These are phyloP conservation scores for Pseudognaphalium luteoalbum DNA, from an alignment of 129 eudicot genomes.

Conservation along the genomic window DNA sequence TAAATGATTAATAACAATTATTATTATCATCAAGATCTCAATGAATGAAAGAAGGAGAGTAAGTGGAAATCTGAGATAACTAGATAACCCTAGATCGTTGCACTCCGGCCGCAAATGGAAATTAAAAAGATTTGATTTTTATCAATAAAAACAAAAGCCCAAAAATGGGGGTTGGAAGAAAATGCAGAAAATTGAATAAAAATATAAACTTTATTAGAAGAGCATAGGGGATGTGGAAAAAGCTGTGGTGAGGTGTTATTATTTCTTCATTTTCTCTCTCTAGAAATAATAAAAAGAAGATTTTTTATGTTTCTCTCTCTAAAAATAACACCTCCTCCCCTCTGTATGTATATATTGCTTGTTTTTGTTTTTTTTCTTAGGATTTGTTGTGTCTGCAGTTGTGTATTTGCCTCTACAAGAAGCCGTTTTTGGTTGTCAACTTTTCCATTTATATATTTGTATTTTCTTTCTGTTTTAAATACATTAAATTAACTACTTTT, in stretches of 20 bases:
- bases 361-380: background rate
- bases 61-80: slow-evolving; percentile 6
- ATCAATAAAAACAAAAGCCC: slow-evolving; percentile 21
- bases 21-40: background rate
- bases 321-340: slow-evolving; percentile 1
- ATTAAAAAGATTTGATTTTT: slow-evolving; percentile 2
- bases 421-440: slow-evolving; percentile 39
- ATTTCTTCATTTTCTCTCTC: slow-evolving; percentile 17
- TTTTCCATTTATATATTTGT: slow-evolving; percentile 7
- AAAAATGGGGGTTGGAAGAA: slow-evolving; percentile 10
- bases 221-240: slow-evolving; percentile 36
- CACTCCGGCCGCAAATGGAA: slow-evolving; percentile 2
- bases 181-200: slow-evolving; percentile 13
- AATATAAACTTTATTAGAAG: background rate
- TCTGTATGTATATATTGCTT: background rate
- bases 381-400: slow-evolving; percentile 31
- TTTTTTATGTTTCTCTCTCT: slow-evolving; percentile 26
- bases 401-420: slow-evolving; percentile 32
- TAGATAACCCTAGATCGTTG: slow-evolving; percentile 41
- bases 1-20: background rate
- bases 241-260: slow-evolving; percentile 35
- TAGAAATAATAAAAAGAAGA: background rate
- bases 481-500: background rate
- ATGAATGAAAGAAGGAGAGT: slow-evolving; percentile 5
- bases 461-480: background rate